A percentile compares a stretch with the other conserved stretches of the same genome.
Evolutionary conservation across 441 rosid genomes (phyloP).

Genomic region (Gossypium lobatum): DNA sequence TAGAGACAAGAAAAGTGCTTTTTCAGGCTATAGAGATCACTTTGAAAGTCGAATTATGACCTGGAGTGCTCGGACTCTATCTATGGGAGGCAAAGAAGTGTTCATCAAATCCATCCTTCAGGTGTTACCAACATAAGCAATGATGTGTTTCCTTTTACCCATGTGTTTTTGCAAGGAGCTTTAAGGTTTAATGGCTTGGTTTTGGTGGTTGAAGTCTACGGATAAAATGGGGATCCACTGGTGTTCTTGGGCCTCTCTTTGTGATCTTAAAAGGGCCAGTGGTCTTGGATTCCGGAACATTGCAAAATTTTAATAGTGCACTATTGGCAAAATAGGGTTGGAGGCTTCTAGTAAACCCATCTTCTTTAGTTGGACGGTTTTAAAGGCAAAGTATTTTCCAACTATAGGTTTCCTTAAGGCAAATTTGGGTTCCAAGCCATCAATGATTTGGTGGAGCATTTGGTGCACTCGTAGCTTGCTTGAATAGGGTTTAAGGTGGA

Average conservation of each 20-base stretch:
- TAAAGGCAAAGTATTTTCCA: background rate
- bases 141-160: background rate
- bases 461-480: background rate
- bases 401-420: background rate
- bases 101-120: background rate
- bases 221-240: background rate
- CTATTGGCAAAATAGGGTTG: background rate
- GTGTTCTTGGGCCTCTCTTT: background rate
- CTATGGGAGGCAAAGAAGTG: background rate
- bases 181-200: background rate
- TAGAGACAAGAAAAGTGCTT: no score
- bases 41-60: background rate
- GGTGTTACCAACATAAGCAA: background rate
- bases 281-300: background rate
- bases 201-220: background rate
- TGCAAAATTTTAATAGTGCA: background rate
- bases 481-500: background rate
- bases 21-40: no score
- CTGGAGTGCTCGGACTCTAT: background rate
- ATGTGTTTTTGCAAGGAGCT: background rate
- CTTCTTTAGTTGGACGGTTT: background rate
- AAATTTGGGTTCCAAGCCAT: background rate
- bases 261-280: background rate
- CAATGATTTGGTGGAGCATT: background rate
- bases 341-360: background rate